Evolutionary conservation across 257 asterid species (phyloP).

Genomic region (Phtheirospermum japonicum): DNA sequence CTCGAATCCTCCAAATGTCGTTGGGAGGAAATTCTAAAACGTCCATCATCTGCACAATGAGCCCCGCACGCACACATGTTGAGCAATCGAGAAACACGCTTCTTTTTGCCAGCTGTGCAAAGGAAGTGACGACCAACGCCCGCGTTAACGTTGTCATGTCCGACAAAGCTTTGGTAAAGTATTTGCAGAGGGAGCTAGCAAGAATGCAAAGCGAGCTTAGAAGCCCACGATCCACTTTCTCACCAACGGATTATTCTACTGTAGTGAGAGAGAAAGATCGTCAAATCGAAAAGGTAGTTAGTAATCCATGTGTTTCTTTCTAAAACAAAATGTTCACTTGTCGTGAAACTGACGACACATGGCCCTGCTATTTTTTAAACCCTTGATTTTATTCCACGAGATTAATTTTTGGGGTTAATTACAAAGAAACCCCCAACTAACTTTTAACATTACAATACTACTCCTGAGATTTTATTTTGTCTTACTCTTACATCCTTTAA

Average conservation of each 20-base stretch:
- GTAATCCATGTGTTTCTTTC: background rate
- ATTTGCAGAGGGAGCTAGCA: constrained; percentile 70
- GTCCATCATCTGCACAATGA: constrained; percentile 91
- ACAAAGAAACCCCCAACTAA: too few relatives aligned
- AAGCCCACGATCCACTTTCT: constrained; percentile 43
- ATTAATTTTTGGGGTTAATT: too few relatives aligned
- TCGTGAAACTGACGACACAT: background rate
- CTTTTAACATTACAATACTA: too few relatives aligned
- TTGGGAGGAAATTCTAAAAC: constrained; percentile 89
- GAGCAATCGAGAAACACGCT: constrained; percentile 99
- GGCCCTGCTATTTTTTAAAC: too few relatives aligned
- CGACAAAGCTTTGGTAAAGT: constrained; percentile 83
- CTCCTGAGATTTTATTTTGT: too few relatives aligned
- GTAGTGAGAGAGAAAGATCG: constrained; percentile 65
- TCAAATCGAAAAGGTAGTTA: constrained; percentile 71
- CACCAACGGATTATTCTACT: constrained; percentile 44
- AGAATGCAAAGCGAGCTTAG: constrained; percentile 72
- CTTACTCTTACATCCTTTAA: too few relatives aligned
- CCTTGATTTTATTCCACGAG: too few relatives aligned
- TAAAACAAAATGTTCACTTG: too few relatives aligned
- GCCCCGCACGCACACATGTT: constrained; percentile 84
- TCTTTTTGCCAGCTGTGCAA: constrained; percentile 94
- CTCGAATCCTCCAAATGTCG: constrained; percentile 86
- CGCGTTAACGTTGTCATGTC: constrained; percentile 86
- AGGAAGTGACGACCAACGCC: constrained; percentile 86